Conservation (phyloP, 768 basidiomycete genomes). For the Crepidotus variabilis region DNA sequence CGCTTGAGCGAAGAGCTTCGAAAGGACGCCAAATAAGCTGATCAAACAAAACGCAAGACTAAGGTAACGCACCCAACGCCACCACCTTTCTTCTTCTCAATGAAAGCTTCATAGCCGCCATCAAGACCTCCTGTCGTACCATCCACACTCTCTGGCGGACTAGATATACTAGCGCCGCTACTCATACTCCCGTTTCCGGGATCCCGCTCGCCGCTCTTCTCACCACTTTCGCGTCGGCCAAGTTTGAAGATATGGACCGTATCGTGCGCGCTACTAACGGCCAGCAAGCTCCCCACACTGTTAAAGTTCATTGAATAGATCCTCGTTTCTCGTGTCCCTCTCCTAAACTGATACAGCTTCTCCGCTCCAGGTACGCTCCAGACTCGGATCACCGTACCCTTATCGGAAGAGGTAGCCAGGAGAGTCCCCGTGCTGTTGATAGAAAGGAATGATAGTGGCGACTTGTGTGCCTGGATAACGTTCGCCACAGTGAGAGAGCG, state of each 20-base stretch:
- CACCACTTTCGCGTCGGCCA: constrained; percentile 25
- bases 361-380: constrained; percentile 90
- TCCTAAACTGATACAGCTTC: constrained; percentile 91
- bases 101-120: constrained; percentile 82
- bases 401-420: constrained; percentile 90
- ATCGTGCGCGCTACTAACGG: constrained; percentile 88
- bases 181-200: background rate
- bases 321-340: constrained; percentile 82
- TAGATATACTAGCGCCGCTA: constrained; percentile 27
- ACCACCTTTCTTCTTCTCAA: constrained; percentile 69
- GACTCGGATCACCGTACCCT: constrained; percentile 96
- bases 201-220: constrained; percentile 2
- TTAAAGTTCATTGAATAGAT: constrained; percentile 88
- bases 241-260: constrained; percentile 98
- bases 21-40: background rate
- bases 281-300: constrained; percentile 72
- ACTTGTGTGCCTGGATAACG: constrained; percentile 95
- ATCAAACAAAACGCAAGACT: background rate
- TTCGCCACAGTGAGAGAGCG: constrained; percentile 89
- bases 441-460: constrained; percentile 83
- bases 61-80: constrained; percentile 49
- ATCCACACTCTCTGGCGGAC: constrained; percentile 65
- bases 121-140: constrained; percentile 60
- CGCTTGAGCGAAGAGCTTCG: constrained; percentile 52
- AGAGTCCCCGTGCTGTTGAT: constrained; percentile 86